phyloP scores from a whole-genome alignment of 208 protist genomes.

The Porcisia hertigi region DNA sequence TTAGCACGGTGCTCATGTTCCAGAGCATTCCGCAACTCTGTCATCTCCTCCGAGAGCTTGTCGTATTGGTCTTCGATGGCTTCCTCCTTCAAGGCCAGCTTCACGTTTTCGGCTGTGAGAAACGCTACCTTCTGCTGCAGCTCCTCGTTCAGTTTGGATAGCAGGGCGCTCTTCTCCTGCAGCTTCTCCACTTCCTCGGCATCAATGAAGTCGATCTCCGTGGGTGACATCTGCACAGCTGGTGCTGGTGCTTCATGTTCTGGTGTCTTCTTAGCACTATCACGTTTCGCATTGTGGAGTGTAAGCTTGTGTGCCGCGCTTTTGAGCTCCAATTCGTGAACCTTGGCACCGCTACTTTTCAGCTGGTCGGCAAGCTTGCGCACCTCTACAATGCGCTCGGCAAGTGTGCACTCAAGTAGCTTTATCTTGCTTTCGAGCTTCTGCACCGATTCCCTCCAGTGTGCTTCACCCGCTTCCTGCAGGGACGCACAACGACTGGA shows the following conservation, averaged over 20 bases:
- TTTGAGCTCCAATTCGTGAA: conserved; percentile 19
- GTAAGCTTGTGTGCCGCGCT: neutral
- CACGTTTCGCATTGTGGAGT: neutral
- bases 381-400: conserved; percentile 19
- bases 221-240: neutral
- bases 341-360: conserved; percentile 18
- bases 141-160: conserved; percentile 23
- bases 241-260: neutral
- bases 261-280: neutral
- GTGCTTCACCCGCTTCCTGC: conserved; percentile 1
- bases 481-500: neutral
- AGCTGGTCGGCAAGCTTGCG: conserved; percentile 14
- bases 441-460: conserved; percentile 20
- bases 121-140: conserved; percentile 32
- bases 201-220: neutral
- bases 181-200: conserved; percentile 17
- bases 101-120: conserved; percentile 28
- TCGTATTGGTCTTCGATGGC: conserved; percentile 34
- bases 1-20: neutral
- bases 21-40: neutral
- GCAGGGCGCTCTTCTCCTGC: conserved; percentile 18
- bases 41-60: conserved; percentile 25
- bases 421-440: conserved; percentile 19
- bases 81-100: conserved; percentile 10
- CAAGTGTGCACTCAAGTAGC: conserved; percentile 35